Conservation (phyloP, 208 protist species). For the Phytomonas sp. region DNA sequence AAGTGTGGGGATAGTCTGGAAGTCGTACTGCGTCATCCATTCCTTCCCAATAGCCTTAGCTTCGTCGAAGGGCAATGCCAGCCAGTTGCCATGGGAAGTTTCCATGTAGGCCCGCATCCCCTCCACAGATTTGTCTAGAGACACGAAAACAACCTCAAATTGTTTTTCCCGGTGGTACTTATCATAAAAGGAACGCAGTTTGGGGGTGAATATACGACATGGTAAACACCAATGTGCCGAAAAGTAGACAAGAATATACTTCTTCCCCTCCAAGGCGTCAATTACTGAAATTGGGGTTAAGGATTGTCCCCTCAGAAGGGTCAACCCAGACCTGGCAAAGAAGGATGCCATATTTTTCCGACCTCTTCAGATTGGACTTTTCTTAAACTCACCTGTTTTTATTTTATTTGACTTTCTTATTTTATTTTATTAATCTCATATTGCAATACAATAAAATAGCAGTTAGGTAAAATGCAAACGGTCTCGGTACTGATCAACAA, state of each 20-base stretch:
- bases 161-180: slow-evolving; percentile 24
- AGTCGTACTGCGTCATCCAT: slow-evolving; percentile 13
- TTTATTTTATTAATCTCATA: not conserved
- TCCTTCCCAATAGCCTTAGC: slow-evolving; percentile 15
- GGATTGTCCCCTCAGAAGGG: slow-evolving; percentile 7
- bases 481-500: not conserved
- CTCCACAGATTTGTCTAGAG: slow-evolving; percentile 28
- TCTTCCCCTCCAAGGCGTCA: not conserved
- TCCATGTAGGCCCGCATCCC: slow-evolving; percentile 40
- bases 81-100: slow-evolving; percentile 35
- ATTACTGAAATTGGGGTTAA: not conserved
- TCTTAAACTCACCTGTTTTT: slow-evolving; percentile 1
- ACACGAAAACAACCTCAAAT: slow-evolving; percentile 73
- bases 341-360: slow-evolving; percentile 9
- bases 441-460: not conserved
- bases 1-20: slow-evolving; percentile 31
- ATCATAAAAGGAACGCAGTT: slow-evolving; percentile 48
- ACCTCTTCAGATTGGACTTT: not conserved
- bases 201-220: slow-evolving; percentile 63
- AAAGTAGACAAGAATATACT: slow-evolving; percentile 61
- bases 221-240: slow-evolving; percentile 80
- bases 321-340: not conserved
- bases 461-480: slow-evolving; percentile 1
- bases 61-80: slow-evolving; percentile 30
- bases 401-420: not conserved